Percentiles rank a stretch among this genome's conserved stretches.
These are phyloP conservation scores for Cyathus striatus DNA, from an alignment of 768 basidiomycete species.

Conservation along the genomic window DNA sequence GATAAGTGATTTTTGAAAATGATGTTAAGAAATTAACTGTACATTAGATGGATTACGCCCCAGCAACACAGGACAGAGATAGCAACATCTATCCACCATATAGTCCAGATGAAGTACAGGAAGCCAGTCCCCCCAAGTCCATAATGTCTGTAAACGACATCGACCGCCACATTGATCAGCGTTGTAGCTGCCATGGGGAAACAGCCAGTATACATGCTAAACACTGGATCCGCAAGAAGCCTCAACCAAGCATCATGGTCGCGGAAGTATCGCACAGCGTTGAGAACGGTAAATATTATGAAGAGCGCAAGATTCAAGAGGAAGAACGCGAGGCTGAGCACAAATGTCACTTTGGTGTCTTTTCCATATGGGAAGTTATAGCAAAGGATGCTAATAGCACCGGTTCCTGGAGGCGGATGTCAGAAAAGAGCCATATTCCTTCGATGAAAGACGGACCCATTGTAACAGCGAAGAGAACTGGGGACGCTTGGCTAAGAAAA, in stretches of 20 bases:
- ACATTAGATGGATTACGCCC: constrained; percentile 66
- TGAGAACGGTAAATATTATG: constrained; percentile 38
- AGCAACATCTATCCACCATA: constrained; percentile 67
- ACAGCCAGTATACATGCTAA: constrained; percentile 38
- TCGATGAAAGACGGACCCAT: constrained; percentile 29
- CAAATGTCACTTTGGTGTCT: constrained; percentile 32
- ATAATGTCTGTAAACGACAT: constrained; percentile 36
- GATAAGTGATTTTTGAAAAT: not conserved
- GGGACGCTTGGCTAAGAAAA: no score
- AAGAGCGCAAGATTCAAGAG: constrained; percentile 56
- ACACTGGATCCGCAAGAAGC: constrained; percentile 39
- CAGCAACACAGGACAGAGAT: constrained; percentile 57
- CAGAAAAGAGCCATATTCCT: not conserved
- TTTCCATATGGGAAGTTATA: constrained; percentile 51
- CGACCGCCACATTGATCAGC: constrained; percentile 45
- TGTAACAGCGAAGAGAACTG: constrained; percentile 36
- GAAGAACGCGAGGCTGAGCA: constrained; percentile 42
- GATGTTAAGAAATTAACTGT: constrained; percentile 16
- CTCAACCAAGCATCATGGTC: constrained; percentile 40
- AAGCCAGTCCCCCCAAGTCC: constrained; percentile 47
- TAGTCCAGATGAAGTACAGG: constrained; percentile 50
- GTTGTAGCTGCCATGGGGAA: constrained; percentile 62
- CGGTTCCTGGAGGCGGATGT: constrained; percentile 28
- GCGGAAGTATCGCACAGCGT: constrained; percentile 43
- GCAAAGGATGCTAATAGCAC: constrained; percentile 50